Evolutionary conservation across 352 stramenopile species (phyloP).

Genomic region (Phytophthora fragariae): DNA sequence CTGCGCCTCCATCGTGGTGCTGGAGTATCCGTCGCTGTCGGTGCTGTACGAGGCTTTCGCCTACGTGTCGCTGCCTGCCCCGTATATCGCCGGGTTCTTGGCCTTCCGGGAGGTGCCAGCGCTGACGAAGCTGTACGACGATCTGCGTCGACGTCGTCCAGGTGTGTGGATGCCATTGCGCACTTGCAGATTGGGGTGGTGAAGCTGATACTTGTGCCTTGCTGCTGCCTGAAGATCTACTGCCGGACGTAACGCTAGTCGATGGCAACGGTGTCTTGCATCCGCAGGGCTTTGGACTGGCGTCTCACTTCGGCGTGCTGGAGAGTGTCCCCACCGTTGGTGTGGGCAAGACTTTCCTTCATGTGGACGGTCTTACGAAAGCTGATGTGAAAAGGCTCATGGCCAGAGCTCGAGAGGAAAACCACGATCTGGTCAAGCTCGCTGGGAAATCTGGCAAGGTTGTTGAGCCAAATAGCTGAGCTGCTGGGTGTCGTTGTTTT

Average conservation of each 20-base stretch:
- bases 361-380: slow-evolving; percentile 89
- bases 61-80: slow-evolving; percentile 83
- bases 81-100: slow-evolving; percentile 85
- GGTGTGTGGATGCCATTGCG: slow-evolving; percentile 29
- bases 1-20: slow-evolving; percentile 83
- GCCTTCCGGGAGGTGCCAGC: slow-evolving; percentile 83
- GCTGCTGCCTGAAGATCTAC: slow-evolving; percentile 44
- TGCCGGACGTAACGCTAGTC: slow-evolving; percentile 92
- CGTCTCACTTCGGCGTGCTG: slow-evolving; percentile 93
- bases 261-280: slow-evolving; percentile 93
- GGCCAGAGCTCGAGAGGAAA: slow-evolving; percentile 43
- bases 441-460: slow-evolving; percentile 68
- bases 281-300: slow-evolving; percentile 91
- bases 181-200: background rate
- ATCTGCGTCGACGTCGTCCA: slow-evolving; percentile 60
- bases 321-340: slow-evolving; percentile 92
- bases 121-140: slow-evolving; percentile 72
- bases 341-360: slow-evolving; percentile 91
- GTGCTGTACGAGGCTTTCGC: slow-evolving; percentile 85
- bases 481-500: background rate
- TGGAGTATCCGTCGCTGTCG: slow-evolving; percentile 66
- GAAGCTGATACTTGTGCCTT: background rate
- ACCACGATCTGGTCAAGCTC: slow-evolving; percentile 53
- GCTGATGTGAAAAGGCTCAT: slow-evolving; percentile 64
- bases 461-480: slow-evolving; percentile 1